Conservation (phyloP, 2,329 filamentous ascomycete species). For the Ascochyta rabiei region DNA sequence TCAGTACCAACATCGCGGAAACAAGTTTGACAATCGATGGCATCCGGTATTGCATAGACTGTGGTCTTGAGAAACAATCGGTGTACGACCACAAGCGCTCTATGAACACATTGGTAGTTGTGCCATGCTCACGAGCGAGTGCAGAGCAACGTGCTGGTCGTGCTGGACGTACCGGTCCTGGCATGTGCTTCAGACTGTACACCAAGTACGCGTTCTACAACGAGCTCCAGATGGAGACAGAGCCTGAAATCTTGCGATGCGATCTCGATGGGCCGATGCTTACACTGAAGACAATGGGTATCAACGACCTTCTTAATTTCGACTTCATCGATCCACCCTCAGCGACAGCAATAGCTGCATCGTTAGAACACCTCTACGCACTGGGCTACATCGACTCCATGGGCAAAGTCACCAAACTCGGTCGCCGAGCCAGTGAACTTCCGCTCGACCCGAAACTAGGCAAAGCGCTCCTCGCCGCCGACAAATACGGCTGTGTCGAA, state of each 20-base stretch:
- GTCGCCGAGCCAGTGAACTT: conserved; percentile 94
- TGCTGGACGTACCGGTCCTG: conserved; percentile 88
- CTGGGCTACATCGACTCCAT: conserved; percentile 87
- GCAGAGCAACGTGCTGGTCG: conserved; percentile 92
- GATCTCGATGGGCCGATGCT: conserved; percentile 86
- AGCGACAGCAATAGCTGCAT: conserved; percentile 84
- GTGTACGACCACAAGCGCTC: conserved; percentile 89
- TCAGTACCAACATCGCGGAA: conserved; percentile 97
- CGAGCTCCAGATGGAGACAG: conserved; percentile 90
- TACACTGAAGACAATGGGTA: conserved; percentile 85
- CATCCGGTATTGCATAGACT: conserved; percentile 94
- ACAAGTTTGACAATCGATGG: conserved; percentile 95
- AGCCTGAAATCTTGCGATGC: conserved; percentile 89
- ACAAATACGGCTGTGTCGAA: conserved; percentile 89
- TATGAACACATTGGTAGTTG: conserved; percentile 90
- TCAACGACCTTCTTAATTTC: conserved; percentile 91
- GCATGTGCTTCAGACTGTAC: conserved; percentile 92
- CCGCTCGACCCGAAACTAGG: conserved; percentile 91
- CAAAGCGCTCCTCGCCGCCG: conserved; percentile 85
- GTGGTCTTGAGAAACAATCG: conserved; percentile 94
- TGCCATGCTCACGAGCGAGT: conserved; percentile 87
- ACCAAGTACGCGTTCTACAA: conserved; percentile 95
- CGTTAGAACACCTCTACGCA: conserved; percentile 89
- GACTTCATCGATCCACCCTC: conserved; percentile 96
- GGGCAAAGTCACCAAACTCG: conserved; percentile 87